These are phyloP conservation scores for Fusarium sp. DNA, from an alignment of 2,329 filamentous ascomycete genomes.

Conservation along the genomic window DNA sequence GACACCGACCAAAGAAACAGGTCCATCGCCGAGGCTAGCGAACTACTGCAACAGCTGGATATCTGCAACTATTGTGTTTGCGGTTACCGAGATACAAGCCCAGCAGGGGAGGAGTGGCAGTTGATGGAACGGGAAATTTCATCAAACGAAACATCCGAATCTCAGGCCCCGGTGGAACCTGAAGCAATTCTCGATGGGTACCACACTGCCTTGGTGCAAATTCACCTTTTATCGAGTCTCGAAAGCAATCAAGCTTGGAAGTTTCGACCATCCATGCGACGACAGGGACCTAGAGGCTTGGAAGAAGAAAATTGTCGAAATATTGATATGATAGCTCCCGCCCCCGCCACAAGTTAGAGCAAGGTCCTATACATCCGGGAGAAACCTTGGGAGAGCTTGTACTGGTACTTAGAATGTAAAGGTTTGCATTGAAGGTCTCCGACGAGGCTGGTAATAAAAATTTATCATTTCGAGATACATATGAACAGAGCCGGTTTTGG, in stretches of 20 bases:
- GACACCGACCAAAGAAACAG: not conserved
- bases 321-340: not conserved
- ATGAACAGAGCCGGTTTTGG: no score
- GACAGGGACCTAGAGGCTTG: not conserved
- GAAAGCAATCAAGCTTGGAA: not conserved
- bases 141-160: not conserved
- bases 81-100: not conserved
- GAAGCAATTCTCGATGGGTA: not conserved
- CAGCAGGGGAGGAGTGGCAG: not conserved
- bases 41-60: not conserved
- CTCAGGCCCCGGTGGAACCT: rapidly evolving
- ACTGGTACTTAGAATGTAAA: no score
- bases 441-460: no score
- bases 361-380: rapidly evolving
- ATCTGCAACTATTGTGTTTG: not conserved
- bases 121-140: not conserved
- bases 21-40: not conserved
- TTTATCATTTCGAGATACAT: no score
- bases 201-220: slow-evolving; percentile 2
- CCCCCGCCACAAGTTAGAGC: not conserved
- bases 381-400: not conserved
- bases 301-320: slow-evolving; percentile 7
- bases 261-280: not conserved
- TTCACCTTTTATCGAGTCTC: not conserved
- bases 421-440: no score